These are phyloP conservation scores for Xerocomellus chrysenteron DNA, from an alignment of 768 basidiomycete species.

Conservation along the genomic window DNA sequence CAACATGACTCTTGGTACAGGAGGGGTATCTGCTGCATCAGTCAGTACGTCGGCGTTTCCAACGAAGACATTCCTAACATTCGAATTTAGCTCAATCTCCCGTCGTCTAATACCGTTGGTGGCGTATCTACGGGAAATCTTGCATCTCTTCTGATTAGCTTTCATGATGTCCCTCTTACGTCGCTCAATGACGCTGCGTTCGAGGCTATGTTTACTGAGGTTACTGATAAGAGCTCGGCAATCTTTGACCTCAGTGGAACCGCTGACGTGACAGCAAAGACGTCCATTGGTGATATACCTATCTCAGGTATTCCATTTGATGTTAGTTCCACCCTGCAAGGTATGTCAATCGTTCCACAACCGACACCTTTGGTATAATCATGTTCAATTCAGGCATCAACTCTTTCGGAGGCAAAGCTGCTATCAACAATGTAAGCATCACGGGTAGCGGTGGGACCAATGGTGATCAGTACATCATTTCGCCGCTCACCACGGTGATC, in stretches of 20 bases:
- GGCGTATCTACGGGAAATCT: constrained; percentile 70
- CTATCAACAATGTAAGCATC: constrained; percentile 56
- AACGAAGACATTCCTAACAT: neutral
- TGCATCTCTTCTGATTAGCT: constrained; percentile 58
- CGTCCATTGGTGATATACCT: constrained; percentile 63
- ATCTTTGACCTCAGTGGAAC: constrained; percentile 53
- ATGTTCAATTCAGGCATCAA: constrained; percentile 46
- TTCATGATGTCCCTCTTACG: constrained; percentile 53
- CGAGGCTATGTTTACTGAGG: constrained; percentile 53
- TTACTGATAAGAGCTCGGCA: constrained; percentile 48
- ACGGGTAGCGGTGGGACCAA: constrained; percentile 63
- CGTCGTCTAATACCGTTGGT: constrained; percentile 47
- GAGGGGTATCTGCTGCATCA: constrained; percentile 51
- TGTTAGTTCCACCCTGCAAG: constrained; percentile 55
- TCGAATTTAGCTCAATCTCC: constrained; percentile 46
- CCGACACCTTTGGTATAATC: neutral
- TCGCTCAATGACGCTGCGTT: constrained; percentile 58
- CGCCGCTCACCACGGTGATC: constrained; percentile 57
- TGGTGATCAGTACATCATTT: constrained; percentile 56
- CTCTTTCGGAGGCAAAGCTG: constrained; percentile 53
- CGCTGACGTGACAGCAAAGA: constrained; percentile 58
- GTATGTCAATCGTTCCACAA: constrained; percentile 27
- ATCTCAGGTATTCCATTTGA: constrained; percentile 65
- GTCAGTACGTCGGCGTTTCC: constrained; percentile 33
- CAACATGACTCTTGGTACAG: constrained; percentile 49